A percentile compares a stretch with the other conserved stretches of the same genome.
These are phyloP conservation scores for Gossypium lobatum DNA, from an alignment of 441 rosid species.

Conservation along the genomic window DNA sequence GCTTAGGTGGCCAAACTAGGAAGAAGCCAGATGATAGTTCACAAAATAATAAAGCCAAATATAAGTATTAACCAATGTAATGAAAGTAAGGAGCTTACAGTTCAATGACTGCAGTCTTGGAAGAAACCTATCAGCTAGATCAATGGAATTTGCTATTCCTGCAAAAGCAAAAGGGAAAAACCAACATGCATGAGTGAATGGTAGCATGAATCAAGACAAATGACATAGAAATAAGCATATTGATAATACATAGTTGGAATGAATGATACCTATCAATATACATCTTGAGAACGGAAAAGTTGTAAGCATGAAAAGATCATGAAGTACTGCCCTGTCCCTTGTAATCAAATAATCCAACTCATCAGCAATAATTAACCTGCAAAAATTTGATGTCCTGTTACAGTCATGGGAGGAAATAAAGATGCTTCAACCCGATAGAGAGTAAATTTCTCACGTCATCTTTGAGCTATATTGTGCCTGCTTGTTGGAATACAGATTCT, in stretches of 20 bases:
- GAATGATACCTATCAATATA: constrained; percentile 64
- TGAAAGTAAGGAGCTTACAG: constrained; percentile 40
- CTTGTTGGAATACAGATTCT: constrained; percentile 52
- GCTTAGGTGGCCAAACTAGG: background rate
- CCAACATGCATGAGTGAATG: background rate
- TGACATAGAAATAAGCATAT: background rate
- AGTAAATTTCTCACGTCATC: constrained; percentile 60
- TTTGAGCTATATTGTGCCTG: constrained; percentile 34
- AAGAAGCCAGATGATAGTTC: background rate
- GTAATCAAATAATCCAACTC: constrained; percentile 89
- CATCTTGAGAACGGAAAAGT: constrained; percentile 67
- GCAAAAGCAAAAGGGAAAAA: constrained; percentile 15
- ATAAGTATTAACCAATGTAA: background rate
- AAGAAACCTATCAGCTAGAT: constrained; percentile 84
- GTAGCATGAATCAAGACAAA: background rate
- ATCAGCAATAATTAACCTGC: constrained; percentile 72
- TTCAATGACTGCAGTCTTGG: constrained; percentile 70
- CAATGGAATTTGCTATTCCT: constrained; percentile 93
- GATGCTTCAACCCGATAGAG: background rate
- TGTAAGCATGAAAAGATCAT: constrained; percentile 90
- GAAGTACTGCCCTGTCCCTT: constrained; percentile 74
- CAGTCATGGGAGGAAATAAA: background rate
- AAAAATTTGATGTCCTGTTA: constrained; percentile 5
- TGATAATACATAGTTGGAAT: background rate
- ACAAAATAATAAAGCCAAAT: background rate